Base-by-base conservation (phyloP, 2,329 filamentous ascomycete genomes). In the Epichloe aotearoae region DNA sequence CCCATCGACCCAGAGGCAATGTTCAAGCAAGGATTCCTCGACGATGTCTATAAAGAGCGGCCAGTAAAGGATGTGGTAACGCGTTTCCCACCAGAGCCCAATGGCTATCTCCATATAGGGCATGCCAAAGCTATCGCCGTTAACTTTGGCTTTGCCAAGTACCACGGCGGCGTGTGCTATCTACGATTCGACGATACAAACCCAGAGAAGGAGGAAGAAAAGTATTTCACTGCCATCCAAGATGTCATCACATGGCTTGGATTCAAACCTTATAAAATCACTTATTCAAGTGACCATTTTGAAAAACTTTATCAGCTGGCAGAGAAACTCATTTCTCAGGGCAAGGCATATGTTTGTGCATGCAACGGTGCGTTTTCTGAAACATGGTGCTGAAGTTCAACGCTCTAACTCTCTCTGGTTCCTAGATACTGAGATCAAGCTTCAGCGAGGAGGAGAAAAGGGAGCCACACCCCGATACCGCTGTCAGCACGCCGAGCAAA, bases 51-150 rank as follows among this genome's bases (percentile, higher is more conserved):
- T 69, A 77, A 82, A 54, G 78, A 84, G 66, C 75, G 80, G 46
- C 82, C 82, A 2, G 71, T 73, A 43, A 77, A 76, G 57, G 69
- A 72, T 14, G 80, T 84, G 19, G 67, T 83, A 46, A 89, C 85
- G 4, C 80, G 86, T 57, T 90, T 91, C 62, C 86, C 86, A 2
- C 86, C 86, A 19, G 86, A 91, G 69, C 93, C 93, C 46, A 97
- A 97, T 66, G 93, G 91, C 50, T 96, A 85, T 65, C 77, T 96
- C 10, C 90, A 96, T 64, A 86, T 97, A 58, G 91, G 91, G 19
- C 93, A 97, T 64, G 86, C 86, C 57, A 97, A 97, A 72, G 91
- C 93, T 20, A 96, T 97, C 65, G 85, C 88, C 0, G 82, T 97
- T 66, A 96, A 97, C 69, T 97, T 97, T 69, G 91, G 91, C 6